Base-by-base conservation (phyloP, 129 eudicot species). In the Pulicaria dysenterica region DNA sequence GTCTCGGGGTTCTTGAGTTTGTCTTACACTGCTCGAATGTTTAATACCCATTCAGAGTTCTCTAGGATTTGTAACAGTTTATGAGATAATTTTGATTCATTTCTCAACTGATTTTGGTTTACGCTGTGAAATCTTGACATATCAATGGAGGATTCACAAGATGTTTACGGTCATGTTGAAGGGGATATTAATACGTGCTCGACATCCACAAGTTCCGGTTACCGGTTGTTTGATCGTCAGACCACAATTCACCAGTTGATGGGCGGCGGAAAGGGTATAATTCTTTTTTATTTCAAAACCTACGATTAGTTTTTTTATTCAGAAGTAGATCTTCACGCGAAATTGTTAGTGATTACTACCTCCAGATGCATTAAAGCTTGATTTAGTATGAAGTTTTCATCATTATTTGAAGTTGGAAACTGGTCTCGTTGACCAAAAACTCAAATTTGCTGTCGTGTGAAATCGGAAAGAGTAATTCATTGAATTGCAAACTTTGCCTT, bases 191-290 rank as follows among this genome's bases (percentile, higher is more conserved):
- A 17, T 34, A 41, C 76, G 73, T 64, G 85, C 10, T 85, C 95
- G 38, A 75, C 97, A 5, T 87, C 89, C 3, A 24, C 90, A 67
- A 79, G 84, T 72, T 84, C 90, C 6, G 74, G 88, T 16, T 88
- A 88, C 83, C 81, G 80, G 53, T 80, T 88, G 54, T 83, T 84
- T 37, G 92, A 87, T 60, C 93, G 95, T 0, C 88, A 81, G 78
- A 58, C 72, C 43, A 39, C 90, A 15, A 74, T 89, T 77, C 96
- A 89, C 75, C 98, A 85, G 80, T 85, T 86, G 61, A 89, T 92
- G 98, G 98, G 98, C 48, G 98, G 98, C 79, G 95, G 96, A 45
- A 85, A 79, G 73, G 98, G 98, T 92, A 84, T 16, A 41, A 40
- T 58, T 17, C 31, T 1, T 11, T 17, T 40, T 61, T 38, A 17